These are phyloP conservation scores for Pythium coloratum DNA, from an alignment of 352 stramenopile species.

Conservation along the genomic window DNA sequence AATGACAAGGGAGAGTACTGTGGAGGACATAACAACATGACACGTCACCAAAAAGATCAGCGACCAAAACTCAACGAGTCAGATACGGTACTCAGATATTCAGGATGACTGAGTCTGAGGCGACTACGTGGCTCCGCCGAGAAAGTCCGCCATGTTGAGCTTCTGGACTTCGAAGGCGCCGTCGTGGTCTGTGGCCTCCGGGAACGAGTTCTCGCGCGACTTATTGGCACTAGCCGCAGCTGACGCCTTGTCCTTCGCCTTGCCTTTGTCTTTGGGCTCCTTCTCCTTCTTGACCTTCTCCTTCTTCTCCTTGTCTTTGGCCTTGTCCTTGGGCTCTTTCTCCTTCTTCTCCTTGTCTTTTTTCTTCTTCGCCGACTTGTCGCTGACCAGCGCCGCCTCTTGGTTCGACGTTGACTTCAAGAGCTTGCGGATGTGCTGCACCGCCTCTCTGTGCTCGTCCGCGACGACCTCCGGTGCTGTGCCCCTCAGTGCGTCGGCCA, in stretches of 20 bases:
- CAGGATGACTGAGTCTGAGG: background rate
- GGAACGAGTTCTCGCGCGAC: conserved; percentile 43
- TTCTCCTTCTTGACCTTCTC: conserved; percentile 35
- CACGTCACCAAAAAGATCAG: conserved; percentile 3
- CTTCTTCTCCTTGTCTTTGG: conserved; percentile 45
- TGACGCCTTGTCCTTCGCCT: conserved; percentile 21
- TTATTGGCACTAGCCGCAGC: conserved; percentile 32
- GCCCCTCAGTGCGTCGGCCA: conserved; percentile 44
- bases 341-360: conserved; percentile 41
- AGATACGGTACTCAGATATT: conserved; percentile 10
- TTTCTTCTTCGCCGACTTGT: conserved; percentile 42
- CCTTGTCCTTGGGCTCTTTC: conserved; percentile 33
- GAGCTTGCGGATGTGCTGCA: conserved; percentile 63
- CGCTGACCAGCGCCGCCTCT: conserved; percentile 40
- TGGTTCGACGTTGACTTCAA: conserved; percentile 63
- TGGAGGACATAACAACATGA: conserved; percentile 13
- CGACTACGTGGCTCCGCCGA: conserved; percentile 29
- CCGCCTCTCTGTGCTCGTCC: conserved; percentile 32
- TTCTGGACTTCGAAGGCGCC: conserved; percentile 67
- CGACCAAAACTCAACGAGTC: background rate
- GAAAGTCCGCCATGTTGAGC: conserved; percentile 76
- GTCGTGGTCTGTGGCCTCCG: conserved; percentile 38
- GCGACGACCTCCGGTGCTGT: conserved; percentile 31
- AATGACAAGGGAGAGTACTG: conserved; percentile 12
- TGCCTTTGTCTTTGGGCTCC: conserved; percentile 38